Evolutionary conservation across 805 yeast genomes (phyloP), one percentile per base, ranked within the genome.

Genomic region (Yarrowia sp.): DNA sequence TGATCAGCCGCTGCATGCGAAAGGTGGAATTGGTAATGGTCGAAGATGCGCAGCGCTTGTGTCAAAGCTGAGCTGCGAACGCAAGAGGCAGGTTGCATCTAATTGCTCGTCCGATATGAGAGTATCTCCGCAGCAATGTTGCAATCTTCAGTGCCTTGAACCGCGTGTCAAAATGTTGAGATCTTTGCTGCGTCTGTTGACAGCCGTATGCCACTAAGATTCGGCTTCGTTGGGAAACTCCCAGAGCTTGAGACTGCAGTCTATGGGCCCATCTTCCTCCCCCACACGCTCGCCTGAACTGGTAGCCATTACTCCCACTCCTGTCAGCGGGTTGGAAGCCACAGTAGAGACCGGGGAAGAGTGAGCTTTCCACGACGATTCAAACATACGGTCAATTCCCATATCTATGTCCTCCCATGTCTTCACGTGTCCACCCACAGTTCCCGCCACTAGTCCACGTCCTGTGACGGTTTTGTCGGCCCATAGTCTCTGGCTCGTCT

Each of bases 401-500:
- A 21, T 29, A 16, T 61, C 63, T 6, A 49, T 38, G 12, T 60
- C 51, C 21, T 47, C 47, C 65, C 65, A 64, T 7, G 41, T 58
- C 18, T 24, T 25, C 0, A 65, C 58, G 4, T 31, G 13, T 1
- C 67, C 67, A 6, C 42, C 47, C 2, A 51, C 33, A 0, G 65
- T 64, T 22, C 66, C 68, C 1, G 65, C 64, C 1, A 32, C 32
- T 18, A 58, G 14, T 32, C 63, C 55, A 1, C 63, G 32, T 14
- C 66, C 68, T 21, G 63, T 41, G 18, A 33, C 62, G 21, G 60
- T 27, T 25, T 22, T 42, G 27, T 46, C 21, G 14, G 46, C 31
- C 63, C 64, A 56, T n/a, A 68, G 22, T 36, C 68, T 61, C 61
- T 68, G 71, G 27, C 63, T 65, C 9, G 68, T 68, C 29, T 61